Evolutionary conservation across 106 monocot species (phyloP).

Genomic region (Posidonia australis): DNA sequence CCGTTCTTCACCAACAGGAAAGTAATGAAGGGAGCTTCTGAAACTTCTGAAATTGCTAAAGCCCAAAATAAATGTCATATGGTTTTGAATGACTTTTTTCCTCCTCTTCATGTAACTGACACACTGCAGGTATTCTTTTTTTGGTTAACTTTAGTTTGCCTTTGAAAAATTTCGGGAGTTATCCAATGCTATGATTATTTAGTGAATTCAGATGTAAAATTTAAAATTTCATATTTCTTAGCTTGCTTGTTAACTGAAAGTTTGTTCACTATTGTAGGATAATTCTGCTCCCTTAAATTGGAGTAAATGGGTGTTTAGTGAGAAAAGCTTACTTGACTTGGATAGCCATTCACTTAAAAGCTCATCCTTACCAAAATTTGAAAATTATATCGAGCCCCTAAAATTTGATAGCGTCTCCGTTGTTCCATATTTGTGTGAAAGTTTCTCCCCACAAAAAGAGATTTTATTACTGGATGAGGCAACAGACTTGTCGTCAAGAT

Average conservation of each 20-base stretch:
- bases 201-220: background rate
- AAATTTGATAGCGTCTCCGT: constrained; percentile 26
- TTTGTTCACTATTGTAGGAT: constrained; percentile 27
- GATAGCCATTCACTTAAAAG: constrained; percentile 17
- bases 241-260: background rate
- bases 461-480: constrained; percentile 17
- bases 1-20: constrained; percentile 65
- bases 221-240: background rate
- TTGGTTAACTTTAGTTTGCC: background rate
- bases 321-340: constrained; percentile 13
- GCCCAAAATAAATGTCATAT: constrained; percentile 14
- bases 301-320: constrained; percentile 53
- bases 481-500: constrained; percentile 1
- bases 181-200: no score
- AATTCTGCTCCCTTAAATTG: constrained; percentile 42
- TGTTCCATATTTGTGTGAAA: background rate
- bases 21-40: constrained; percentile 25
- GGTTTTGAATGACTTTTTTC: constrained; percentile 17
- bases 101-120: constrained; percentile 73
- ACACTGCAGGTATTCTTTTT: constrained; percentile 27
- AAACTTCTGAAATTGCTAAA: constrained; percentile 16
- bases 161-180: background rate
- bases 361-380: constrained; percentile 14
- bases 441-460: background rate
- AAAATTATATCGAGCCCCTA: constrained; percentile 32